These are phyloP conservation scores for Fusarium musae DNA, from an alignment of 2,329 filamentous ascomycete genomes.

Conservation along the genomic window DNA sequence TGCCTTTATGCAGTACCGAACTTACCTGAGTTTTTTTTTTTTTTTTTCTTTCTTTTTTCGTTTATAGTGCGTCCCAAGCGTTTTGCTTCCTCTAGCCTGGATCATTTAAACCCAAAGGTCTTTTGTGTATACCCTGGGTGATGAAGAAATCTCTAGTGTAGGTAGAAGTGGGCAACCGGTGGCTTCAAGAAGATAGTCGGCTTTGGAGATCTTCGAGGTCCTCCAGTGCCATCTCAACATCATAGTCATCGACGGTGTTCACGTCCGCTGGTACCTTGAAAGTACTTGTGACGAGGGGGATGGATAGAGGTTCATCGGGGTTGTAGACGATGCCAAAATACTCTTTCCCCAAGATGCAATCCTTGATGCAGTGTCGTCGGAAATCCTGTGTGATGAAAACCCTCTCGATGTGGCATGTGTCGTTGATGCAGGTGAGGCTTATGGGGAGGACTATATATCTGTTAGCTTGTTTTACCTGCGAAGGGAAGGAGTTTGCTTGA, in stretches of 20 bases:
- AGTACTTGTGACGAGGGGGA: background rate
- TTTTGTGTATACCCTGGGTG: background rate
- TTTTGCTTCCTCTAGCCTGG: background rate
- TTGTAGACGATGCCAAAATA: constrained; percentile 15
- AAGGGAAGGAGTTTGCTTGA: background rate
- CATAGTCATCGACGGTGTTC: background rate
- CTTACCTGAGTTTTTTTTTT: background rate
- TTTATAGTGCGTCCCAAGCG: no score
- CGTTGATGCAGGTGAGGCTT: background rate
- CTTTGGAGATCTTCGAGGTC: background rate
- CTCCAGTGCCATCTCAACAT: background rate
- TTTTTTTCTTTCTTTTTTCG: background rate
- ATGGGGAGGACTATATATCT: background rate
- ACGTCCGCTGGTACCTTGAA: background rate
- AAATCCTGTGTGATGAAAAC: background rate
- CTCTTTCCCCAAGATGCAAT: background rate
- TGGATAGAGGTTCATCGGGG: background rate
- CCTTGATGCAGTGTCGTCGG: background rate
- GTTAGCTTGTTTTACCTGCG: background rate
- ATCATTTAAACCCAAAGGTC: background rate
- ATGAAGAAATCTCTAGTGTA: background rate
- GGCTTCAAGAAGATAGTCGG: background rate
- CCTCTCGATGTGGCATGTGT: background rate
- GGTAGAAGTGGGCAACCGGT: background rate
- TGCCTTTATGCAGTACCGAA: background rate